A percentile compares a stretch with the other conserved stretches of the same genome.
These are phyloP conservation scores for Nannochloropsis limnetica DNA, from an alignment of 352 stramenopile species.

Conservation along the genomic window DNA sequence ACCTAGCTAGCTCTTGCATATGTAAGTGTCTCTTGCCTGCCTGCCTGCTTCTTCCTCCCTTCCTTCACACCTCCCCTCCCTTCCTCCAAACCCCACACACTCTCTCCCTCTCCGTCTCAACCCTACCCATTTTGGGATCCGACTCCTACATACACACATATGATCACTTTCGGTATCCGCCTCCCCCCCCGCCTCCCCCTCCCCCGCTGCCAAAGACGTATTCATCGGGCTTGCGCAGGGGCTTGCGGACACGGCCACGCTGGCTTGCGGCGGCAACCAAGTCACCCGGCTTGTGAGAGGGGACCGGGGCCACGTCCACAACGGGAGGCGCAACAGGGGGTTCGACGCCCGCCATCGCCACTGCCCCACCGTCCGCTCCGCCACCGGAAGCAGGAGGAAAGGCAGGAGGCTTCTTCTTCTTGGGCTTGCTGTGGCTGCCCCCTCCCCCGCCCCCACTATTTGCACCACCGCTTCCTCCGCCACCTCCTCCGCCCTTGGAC, in stretches of 20 bases:
- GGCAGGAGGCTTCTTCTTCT: background rate
- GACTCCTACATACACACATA: background rate
- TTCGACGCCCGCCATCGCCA: background rate
- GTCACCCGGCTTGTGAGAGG: background rate
- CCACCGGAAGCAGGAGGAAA: background rate
- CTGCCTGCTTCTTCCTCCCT: background rate
- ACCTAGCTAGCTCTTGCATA: too few relatives aligned
- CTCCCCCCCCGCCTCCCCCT: background rate
- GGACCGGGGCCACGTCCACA: background rate
- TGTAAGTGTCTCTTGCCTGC: background rate
- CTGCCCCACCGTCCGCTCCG: background rate
- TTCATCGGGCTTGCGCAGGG: background rate
- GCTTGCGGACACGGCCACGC: constrained; percentile 18
- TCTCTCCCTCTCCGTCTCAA: background rate
- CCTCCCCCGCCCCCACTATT: background rate
- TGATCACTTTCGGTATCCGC: background rate
- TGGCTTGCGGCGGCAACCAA: background rate
- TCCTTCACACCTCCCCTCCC: background rate
- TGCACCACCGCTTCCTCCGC: background rate
- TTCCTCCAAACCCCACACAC: too few relatives aligned
- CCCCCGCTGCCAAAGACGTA: background rate
- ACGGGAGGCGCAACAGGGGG: background rate
- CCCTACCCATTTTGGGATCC: background rate
- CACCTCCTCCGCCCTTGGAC: background rate
- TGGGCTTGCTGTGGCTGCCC: background rate